Evolutionary conservation across 306 rosid genomes (phyloP).

Genomic region (Hippophae rhamnoides): DNA sequence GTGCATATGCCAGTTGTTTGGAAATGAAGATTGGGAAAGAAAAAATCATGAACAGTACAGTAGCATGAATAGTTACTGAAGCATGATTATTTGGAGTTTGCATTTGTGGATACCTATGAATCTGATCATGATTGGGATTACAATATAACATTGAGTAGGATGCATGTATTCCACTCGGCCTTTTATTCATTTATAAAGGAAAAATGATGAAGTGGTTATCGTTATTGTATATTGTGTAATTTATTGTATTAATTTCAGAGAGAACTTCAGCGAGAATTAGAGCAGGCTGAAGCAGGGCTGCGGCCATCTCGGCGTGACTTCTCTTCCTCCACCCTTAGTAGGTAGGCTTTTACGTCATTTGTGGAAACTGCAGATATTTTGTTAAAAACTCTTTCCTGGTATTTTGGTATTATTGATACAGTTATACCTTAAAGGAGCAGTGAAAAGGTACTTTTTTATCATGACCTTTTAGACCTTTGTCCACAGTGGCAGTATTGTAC

Average conservation of each 20-base stretch:
- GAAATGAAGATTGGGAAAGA: too few relatives aligned
- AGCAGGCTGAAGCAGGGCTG: slow-evolving; percentile 84
- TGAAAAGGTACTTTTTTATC: background rate
- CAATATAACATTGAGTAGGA: too few relatives aligned
- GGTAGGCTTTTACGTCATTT: slow-evolving; percentile 34
- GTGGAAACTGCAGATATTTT: background rate
- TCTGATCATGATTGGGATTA: too few relatives aligned
- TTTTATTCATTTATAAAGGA: background rate
- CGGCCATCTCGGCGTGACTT: slow-evolving; percentile 76
- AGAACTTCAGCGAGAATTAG: slow-evolving; percentile 86
- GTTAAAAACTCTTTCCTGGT: background rate
- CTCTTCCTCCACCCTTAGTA: slow-evolving; percentile 56
- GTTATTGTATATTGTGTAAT: slow-evolving; percentile 1
- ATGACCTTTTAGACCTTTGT: too few relatives aligned
- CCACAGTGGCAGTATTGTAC: too few relatives aligned
- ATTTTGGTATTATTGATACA: background rate
- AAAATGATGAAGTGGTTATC: background rate
- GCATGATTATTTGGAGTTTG: too few relatives aligned
- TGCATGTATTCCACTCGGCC: too few relatives aligned
- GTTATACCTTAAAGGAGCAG: background rate
- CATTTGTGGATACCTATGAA: too few relatives aligned
- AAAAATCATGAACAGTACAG: too few relatives aligned
- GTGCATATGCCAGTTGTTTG: too few relatives aligned
- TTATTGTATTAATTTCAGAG: slow-evolving; percentile 37
- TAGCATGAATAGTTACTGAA: too few relatives aligned